A percentile compares a stretch with the other conserved stretches of the same genome.
These are phyloP conservation scores for Nitzschia sp. DNA, from an alignment of 108 stramenopile genomes.

Conservation along the genomic window DNA sequence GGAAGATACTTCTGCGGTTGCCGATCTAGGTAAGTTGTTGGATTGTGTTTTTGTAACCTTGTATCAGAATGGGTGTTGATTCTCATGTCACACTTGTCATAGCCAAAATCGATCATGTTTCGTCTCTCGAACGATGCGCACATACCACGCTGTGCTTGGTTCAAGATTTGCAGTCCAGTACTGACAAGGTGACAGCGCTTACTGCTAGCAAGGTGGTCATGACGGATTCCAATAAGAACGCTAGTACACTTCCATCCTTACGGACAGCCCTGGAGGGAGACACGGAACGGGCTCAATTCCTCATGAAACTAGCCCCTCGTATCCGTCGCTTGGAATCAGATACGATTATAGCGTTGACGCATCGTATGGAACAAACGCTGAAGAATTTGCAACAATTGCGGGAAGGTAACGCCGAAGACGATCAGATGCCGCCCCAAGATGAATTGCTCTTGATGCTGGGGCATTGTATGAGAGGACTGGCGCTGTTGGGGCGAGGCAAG, in stretches of 20 bases:
- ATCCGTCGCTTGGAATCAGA: constrained; percentile 82
- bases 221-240: constrained; percentile 20
- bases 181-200: constrained; percentile 54
- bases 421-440: constrained; percentile 20
- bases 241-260: constrained; percentile 35
- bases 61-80: background rate
- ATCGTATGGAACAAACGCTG: constrained; percentile 63
- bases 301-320: constrained; percentile 83
- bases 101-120: constrained; percentile 23
- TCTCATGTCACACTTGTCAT: background rate
- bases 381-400: constrained; percentile 41
- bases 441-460: constrained; percentile 70
- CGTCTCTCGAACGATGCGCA: constrained; percentile 82
- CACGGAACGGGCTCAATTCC: constrained; percentile 77
- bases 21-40: background rate
- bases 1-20: background rate
- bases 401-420: constrained; percentile 10
- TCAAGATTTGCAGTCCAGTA: constrained; percentile 68
- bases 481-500: constrained; percentile 65
- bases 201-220: constrained; percentile 32
- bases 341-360: constrained; percentile 47
- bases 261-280: constrained; percentile 43
- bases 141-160: constrained; percentile 67
- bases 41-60: background rate
- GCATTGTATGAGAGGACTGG: constrained; percentile 75